Evolutionary conservation across 495 filamentous ascomycete genomes (phyloP).

Genomic region (Penicillium nucicola): DNA sequence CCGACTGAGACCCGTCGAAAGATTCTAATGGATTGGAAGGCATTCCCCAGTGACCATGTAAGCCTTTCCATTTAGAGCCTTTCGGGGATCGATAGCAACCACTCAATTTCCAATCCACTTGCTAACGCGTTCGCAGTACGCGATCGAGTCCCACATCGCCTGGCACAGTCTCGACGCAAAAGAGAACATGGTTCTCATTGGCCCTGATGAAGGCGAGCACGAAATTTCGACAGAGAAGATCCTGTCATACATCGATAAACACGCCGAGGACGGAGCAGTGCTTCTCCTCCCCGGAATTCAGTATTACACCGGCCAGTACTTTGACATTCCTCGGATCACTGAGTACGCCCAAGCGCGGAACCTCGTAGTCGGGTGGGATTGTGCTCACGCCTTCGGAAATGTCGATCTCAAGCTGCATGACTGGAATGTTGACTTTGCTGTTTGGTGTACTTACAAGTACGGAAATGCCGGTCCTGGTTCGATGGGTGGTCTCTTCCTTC

Average conservation of each 20-base stretch:
- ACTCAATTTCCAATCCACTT: not conserved
- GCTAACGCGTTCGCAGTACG: slow-evolving; percentile 57
- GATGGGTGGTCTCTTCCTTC: slow-evolving; percentile 85
- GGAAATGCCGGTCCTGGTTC: slow-evolving; percentile 84
- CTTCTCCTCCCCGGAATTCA: slow-evolving; percentile 89
- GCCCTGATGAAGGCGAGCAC: slow-evolving; percentile 52
- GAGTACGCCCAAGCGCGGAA: slow-evolving; percentile 68
- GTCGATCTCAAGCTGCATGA: slow-evolving; percentile 77
- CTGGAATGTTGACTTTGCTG: slow-evolving; percentile 94
- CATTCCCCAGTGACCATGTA: slow-evolving; percentile 92
- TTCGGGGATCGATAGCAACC: not conserved
- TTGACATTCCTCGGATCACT: slow-evolving; percentile 88
- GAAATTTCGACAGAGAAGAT: slow-evolving; percentile 69
- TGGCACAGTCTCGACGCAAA: slow-evolving; percentile 69
- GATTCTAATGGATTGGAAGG: slow-evolving; percentile 90
- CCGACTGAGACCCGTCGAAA: slow-evolving; percentile 73
- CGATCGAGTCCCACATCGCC: slow-evolving; percentile 82
- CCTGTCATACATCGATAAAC: slow-evolving; percentile 67
- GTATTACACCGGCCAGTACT: slow-evolving; percentile 89
- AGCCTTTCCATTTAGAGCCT: slow-evolving; percentile 6
- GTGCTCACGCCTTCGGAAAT: slow-evolving; percentile 94
- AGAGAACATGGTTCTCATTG: slow-evolving; percentile 72
- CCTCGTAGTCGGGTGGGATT: slow-evolving; percentile 86
- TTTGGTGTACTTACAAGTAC: slow-evolving; percentile 98
- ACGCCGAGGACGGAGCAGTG: slow-evolving; percentile 72